phyloP scores from a whole-genome alignment of 2,329 filamentous ascomycete species.

The Botrytis deweyae region DNA sequence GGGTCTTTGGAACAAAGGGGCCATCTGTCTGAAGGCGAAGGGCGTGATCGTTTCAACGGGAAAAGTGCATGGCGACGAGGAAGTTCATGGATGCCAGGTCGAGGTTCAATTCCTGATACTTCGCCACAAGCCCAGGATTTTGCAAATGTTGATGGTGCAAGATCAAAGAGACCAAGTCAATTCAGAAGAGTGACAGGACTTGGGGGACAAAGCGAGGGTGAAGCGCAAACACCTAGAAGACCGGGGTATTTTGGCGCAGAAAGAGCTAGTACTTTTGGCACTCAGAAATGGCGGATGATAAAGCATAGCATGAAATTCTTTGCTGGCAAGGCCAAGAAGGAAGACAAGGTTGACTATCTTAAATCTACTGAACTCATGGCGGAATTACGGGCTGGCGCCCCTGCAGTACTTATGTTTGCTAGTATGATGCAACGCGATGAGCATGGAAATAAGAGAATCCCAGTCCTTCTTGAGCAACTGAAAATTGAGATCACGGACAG shows the following conservation, averaged over 20 bases:
- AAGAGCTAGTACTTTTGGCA: conserved; percentile 69
- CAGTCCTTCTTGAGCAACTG: conserved; percentile 90
- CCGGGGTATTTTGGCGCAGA: conserved; percentile 59
- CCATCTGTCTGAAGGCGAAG: conserved; percentile 74
- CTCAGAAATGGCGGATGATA: conserved; percentile 87
- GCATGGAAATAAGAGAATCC: conserved; percentile 91
- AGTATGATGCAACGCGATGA: conserved; percentile 98
- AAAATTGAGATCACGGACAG: conserved; percentile 86
- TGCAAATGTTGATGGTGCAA: conserved; percentile 46
- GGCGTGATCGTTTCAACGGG: conserved; percentile 59
- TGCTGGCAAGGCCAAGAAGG: conserved; percentile 72
- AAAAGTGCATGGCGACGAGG: conserved; percentile 59
- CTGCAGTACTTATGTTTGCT: conserved; percentile 88
- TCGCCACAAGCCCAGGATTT: conserved; percentile 47
- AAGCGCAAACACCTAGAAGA: conserved; percentile 57
- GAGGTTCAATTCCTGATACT: conserved; percentile 49
- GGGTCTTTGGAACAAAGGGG: conserved; percentile 56
- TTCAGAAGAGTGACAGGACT: conserved; percentile 61
- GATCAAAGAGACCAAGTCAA: conserved; percentile 59
- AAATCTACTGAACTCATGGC: conserved; percentile 97
- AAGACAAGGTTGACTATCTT: conserved; percentile 82
- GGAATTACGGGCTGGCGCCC: conserved; percentile 86
- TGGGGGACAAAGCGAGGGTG: conserved; percentile 64
- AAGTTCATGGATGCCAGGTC: conserved; percentile 48
- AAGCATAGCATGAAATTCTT: conserved; percentile 83